Evolutionary conservation across 202 grass and related monocot genomes (phyloP).

Genomic region (Brachypodium distachyon): DNA sequence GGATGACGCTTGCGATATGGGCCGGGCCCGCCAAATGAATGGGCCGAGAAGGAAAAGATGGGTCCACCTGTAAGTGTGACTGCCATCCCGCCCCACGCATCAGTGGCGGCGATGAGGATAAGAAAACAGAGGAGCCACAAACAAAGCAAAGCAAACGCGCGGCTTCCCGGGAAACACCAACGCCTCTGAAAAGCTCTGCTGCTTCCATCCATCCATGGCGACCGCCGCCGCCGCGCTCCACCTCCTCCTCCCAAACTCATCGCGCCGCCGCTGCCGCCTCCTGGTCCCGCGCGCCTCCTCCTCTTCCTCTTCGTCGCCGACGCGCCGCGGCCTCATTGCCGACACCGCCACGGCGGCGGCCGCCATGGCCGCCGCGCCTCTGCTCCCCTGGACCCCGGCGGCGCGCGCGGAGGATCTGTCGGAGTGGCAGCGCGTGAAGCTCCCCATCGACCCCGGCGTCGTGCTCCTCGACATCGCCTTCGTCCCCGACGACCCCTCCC

Average conservation of each 20-base stretch:
- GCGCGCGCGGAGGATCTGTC: conserved; percentile 44
- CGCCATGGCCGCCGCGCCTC: conserved; percentile 21
- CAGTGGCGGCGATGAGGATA: too few relatives aligned
- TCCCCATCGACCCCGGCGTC: conserved; percentile 87
- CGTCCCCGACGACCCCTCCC: conserved; percentile 74
- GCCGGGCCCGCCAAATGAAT: too few relatives aligned
- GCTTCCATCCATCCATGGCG: conserved; percentile 44
- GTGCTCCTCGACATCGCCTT: conserved; percentile 97
- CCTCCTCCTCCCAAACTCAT: conserved; percentile 19
- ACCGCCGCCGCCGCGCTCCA: conserved; percentile 29
- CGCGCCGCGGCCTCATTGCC: conserved; percentile 66
- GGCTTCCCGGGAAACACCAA: too few relatives aligned
- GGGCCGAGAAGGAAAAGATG: too few relatives aligned
- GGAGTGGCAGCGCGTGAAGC: conserved; percentile 77
- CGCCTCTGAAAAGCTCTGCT: too few relatives aligned
- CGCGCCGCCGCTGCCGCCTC: conserved; percentile 16
- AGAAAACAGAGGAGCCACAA: too few relatives aligned
- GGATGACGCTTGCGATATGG: too few relatives aligned
- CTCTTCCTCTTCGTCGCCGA: background rate
- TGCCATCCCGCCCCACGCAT: too few relatives aligned
- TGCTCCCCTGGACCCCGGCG: background rate
- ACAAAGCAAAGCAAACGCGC: too few relatives aligned
- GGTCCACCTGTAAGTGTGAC: too few relatives aligned
- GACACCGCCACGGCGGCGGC: conserved; percentile 36
- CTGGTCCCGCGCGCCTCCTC: conserved; percentile 26